Evolutionary conservation across 2,329 filamentous ascomycete species (phyloP).

Genomic region (Fusarium sp.): DNA sequence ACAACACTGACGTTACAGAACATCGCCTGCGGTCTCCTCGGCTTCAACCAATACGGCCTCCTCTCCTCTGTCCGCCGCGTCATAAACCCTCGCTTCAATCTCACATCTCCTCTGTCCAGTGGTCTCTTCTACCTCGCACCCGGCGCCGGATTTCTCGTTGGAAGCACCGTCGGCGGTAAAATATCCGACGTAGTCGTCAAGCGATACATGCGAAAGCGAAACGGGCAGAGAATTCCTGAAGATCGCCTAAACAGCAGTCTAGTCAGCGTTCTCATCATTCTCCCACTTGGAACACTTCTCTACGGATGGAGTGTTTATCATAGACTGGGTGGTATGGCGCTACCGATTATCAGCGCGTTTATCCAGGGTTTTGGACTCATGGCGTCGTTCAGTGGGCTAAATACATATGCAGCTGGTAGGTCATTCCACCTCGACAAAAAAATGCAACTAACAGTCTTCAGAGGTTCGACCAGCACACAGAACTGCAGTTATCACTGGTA

Average conservation of each 20-base stretch:
- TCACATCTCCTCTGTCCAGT: constrained; percentile 69
- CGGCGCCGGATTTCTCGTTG: constrained; percentile 71
- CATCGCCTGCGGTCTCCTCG: constrained; percentile 40
- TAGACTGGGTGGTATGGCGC: constrained; percentile 47
- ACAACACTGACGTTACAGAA: constrained; percentile 15
- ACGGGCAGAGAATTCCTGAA: constrained; percentile 45
- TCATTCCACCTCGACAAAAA: rapidly evolving
- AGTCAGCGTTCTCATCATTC: constrained; percentile 43
- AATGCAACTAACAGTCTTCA: background rate
- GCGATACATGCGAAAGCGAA: constrained; percentile 52
- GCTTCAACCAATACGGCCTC: constrained; percentile 59
- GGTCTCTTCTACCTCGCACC: constrained; percentile 77
- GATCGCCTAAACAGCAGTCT: constrained; percentile 49
- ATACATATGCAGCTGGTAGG: constrained; percentile 53
- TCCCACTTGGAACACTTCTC: constrained; percentile 47
- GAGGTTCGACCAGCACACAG: constrained; percentile 38
- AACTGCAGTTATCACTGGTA: constrained; percentile 41
- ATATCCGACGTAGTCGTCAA: constrained; percentile 55
- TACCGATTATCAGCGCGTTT: constrained; percentile 50
- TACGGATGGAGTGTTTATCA: constrained; percentile 52
- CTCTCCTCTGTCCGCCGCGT: constrained; percentile 73
- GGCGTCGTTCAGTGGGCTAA: constrained; percentile 52
- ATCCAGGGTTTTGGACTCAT: constrained; percentile 49
- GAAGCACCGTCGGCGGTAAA: constrained; percentile 71
- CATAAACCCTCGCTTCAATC: constrained; percentile 74